phyloP scores from a whole-genome alignment of 2,329 filamentous ascomycete genomes.

The Xylaria multiplex region DNA sequence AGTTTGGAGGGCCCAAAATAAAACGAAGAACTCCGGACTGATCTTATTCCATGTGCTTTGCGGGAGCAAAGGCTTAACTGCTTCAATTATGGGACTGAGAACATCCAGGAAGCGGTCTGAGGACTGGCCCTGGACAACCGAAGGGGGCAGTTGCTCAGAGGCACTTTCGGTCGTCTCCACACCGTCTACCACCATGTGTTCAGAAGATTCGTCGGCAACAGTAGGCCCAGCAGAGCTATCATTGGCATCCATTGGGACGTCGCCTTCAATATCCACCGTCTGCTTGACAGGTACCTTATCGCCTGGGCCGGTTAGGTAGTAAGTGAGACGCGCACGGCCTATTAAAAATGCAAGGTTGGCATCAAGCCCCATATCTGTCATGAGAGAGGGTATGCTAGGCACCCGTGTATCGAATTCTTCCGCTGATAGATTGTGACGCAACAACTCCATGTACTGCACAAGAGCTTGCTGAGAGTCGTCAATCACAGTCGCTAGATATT shows the following conservation, averaged over 20 bases:
- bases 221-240: conserved; percentile 38
- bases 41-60: conserved; percentile 74
- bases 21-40: conserved; percentile 83
- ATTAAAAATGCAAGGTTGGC: conserved; percentile 87
- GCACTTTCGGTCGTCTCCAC: conserved; percentile 42
- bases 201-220: conserved; percentile 42
- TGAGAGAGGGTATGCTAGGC: conserved; percentile 77
- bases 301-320: conserved; percentile 64
- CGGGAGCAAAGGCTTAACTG: conserved; percentile 70
- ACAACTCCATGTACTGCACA: conserved; percentile 86
- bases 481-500: conserved; percentile 85
- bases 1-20: conserved; percentile 91
- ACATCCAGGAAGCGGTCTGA: conserved; percentile 71
- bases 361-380: conserved; percentile 82
- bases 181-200: conserved; percentile 48
- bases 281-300: conserved; percentile 46
- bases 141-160: conserved; percentile 41
- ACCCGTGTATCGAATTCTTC: conserved; percentile 82
- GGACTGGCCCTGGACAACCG: conserved; percentile 50
- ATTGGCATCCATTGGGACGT: conserved; percentile 62
- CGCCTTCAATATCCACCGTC: conserved; percentile 64
- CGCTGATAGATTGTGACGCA: conserved; percentile 80
- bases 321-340: conserved; percentile 76
- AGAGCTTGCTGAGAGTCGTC: conserved; percentile 91
- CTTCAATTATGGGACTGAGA: conserved; percentile 77